Evolutionary conservation across 495 filamentous ascomycete genomes (phyloP), one percentile per base, ranked within the genome.

Genomic region (Penicillium cinerascens): DNA sequence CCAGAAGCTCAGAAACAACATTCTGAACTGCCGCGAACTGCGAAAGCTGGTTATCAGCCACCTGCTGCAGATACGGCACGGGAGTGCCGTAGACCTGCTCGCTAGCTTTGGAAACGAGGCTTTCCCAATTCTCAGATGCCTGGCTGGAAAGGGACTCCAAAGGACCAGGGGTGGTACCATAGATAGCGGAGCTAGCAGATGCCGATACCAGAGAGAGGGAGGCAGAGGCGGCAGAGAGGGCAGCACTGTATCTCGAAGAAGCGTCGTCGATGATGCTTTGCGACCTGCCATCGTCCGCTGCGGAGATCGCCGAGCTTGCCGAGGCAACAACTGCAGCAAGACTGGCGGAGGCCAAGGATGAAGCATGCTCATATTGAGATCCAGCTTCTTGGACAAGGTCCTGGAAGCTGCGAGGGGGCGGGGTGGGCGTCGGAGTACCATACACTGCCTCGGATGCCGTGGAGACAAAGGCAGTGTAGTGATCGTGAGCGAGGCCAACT

Each of bases 1-100:
- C 63, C 22, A 96, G 71, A 3, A 96, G 72, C 59, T 96, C 89
- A 11, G 84, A 86, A 13, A 96, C 78, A 1, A 96, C 74, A 18
- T 75, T 80, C 60, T 85, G 81, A 2, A 95, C 73, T n/a, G 79
- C 85, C 8, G 80, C 78, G 54, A 87, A 91, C 46, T 88, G 87
- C 2, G 76, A 67, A 16, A 68, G 72, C 2, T 79, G 78, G 13
- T 74, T 72, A 16, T 77, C 70, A 6, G 78, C 74, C 15, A 79
- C 80, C 22, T 77, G 75, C 23, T 81, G 72, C 23, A 77, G 72
- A 53, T 82, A 85, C 0, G 88, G 87, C 0, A 82, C 82, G 0
- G 86, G 84, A 3, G 80, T 78, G n/a, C 87, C 85, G 57, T 92
- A 92, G 33, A 93, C 69, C 51, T 87, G 82, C 39, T 80, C 72